phyloP scores from a whole-genome alignment of 2,329 filamentous ascomycete genomes.

The Calonectria henricotiae region DNA sequence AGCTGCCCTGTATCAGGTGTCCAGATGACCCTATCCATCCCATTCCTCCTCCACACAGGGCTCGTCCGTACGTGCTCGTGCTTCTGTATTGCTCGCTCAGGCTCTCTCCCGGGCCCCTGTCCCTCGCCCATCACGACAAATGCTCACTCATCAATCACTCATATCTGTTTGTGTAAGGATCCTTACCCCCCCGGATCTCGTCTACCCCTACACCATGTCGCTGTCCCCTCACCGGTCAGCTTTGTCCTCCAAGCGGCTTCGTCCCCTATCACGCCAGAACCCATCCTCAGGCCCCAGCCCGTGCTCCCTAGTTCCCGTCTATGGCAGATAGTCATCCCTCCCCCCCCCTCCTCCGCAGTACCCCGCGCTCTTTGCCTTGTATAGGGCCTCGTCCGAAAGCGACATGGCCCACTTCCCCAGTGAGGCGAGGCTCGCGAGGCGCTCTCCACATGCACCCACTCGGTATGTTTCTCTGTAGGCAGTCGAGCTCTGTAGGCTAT shows the following conservation, averaged over 20 bases:
- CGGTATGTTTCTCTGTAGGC: too few relatives aligned
- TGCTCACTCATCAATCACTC: neutral
- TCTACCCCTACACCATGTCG: conserved; percentile 31
- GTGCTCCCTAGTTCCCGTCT: neutral
- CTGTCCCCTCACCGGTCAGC: conserved; percentile 35
- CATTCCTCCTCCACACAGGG: conserved; percentile 31
- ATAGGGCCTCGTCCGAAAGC: conserved; percentile 5
- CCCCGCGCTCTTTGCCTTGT: conserved; percentile 18
- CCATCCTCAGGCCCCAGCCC: neutral
- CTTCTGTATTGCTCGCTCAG: conserved; percentile 17
- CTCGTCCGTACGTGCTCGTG: conserved; percentile 26
- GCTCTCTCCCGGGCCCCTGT: neutral
- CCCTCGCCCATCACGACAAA: neutral
- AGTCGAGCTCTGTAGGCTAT: neutral
- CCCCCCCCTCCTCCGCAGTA: neutral
- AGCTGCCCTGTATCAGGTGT: conserved; percentile 33
- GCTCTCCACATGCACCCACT: neutral
- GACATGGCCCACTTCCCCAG: conserved; percentile 28
- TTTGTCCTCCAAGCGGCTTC: conserved; percentile 31
- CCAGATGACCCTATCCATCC: conserved; percentile 31
- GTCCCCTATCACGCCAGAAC: conserved; percentile 32
- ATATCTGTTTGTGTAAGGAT: neutral
- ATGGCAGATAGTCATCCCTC: neutral
- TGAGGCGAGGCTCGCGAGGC: conserved; percentile 1
- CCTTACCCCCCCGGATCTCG: conserved; percentile 21